These are phyloP conservation scores for Dothistroma pini DNA, from an alignment of 2,329 filamentous ascomycete genomes.

Conservation along the genomic window DNA sequence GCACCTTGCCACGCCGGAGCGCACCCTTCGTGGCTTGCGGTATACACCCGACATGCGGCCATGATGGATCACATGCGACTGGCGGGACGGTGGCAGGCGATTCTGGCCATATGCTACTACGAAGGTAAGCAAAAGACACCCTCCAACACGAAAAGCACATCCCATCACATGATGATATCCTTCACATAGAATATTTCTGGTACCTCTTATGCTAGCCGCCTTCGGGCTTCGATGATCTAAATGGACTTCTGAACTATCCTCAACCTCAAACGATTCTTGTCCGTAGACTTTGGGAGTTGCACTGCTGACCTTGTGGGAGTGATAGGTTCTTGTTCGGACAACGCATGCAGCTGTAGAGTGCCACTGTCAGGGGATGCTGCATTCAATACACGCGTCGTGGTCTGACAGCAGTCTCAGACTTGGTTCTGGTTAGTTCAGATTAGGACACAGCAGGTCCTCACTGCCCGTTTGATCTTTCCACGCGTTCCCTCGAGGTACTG, in stretches of 20 bases:
- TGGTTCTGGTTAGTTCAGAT: not conserved
- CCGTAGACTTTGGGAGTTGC: not conserved
- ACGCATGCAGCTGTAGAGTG: not conserved
- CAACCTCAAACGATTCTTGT: not conserved
- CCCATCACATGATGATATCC: constrained; percentile 18
- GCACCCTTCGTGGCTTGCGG: not conserved
- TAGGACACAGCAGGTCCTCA: not conserved
- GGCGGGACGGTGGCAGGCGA: not conserved
- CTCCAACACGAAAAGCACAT: not conserved
- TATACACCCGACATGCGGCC: not conserved
- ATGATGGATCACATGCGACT: not conserved
- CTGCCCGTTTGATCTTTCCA: not conserved
- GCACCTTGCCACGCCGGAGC: not conserved
- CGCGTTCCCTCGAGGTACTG: not conserved
- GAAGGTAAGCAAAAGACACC: not conserved
- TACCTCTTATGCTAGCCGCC: constrained; percentile 90
- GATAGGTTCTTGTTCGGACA: not conserved
- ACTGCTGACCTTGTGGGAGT: not conserved
- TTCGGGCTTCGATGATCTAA: constrained; percentile 69
- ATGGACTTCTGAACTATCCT: constrained; percentile 69
- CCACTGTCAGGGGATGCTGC: not conserved
- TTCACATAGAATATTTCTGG: constrained; percentile 68
- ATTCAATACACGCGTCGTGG: not conserved
- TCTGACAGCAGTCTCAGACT: not conserved
- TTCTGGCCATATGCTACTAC: no score